A percentile compares a stretch with the other conserved stretches of the same genome.
Conservation (phyloP, 2,329 filamentous ascomycete genomes). For the Dothideomycetes sp. region DNA sequence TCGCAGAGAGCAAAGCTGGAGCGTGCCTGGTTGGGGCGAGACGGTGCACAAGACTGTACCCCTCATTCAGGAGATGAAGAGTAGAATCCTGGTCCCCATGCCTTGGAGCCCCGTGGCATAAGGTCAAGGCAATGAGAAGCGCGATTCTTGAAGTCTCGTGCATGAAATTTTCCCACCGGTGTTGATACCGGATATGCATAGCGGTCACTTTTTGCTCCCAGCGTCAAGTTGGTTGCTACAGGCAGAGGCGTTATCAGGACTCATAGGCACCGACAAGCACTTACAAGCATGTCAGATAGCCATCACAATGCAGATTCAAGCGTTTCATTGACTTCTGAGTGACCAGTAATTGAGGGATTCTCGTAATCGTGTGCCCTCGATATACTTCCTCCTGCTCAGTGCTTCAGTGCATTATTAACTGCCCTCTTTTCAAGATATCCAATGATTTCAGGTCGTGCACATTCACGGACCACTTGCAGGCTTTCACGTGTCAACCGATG, state of each 20-base stretch:
- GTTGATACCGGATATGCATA: neutral
- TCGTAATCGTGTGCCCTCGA: too few species aligned
- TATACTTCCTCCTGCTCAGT: too few species aligned
- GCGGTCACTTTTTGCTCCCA: neutral
- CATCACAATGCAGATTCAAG: neutral
- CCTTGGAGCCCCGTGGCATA: slow-evolving; percentile 68
- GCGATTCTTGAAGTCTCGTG: too few species aligned
- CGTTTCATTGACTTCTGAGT: neutral
- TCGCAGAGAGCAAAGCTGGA: slow-evolving; percentile 89
- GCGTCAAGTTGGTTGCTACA: too few species aligned
- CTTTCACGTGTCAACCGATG: too few species aligned
- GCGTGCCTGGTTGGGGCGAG: slow-evolving; percentile 87
- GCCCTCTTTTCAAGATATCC: too few species aligned
- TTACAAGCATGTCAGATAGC: neutral
- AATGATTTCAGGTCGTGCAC: too few species aligned
- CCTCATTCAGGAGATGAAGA: slow-evolving; percentile 94
- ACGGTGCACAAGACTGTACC: slow-evolving; percentile 98
- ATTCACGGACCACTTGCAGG: too few species aligned
- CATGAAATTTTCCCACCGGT: too few species aligned
- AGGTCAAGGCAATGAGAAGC: neutral
- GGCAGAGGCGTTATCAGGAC: neutral
- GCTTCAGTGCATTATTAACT: too few species aligned
- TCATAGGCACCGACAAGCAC: too few species aligned
- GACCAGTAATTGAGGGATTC: too few species aligned
- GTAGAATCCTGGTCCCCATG: slow-evolving; percentile 84